These are phyloP conservation scores for Trifolium subterraneum DNA, from an alignment of 306 rosid species.

Conservation along the genomic window DNA sequence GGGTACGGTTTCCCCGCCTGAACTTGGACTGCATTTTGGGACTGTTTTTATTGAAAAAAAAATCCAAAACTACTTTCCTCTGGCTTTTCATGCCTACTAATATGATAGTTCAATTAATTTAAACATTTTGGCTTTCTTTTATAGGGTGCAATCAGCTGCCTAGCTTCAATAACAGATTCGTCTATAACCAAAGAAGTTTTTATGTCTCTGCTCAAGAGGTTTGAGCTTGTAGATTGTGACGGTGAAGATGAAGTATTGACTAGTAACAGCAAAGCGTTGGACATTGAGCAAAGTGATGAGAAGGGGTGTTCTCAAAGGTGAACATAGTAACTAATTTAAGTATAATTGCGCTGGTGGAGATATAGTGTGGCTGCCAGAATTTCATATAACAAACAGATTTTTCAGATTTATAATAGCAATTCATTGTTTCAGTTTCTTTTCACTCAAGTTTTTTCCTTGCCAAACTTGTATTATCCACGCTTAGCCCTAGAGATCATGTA, in stretches of 20 bases:
- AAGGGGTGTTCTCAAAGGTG: conserved; percentile 68
- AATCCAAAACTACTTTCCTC: not conserved
- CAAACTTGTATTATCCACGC: not conserved
- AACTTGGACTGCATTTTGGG: too few relatives aligned
- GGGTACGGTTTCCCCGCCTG: too few relatives aligned
- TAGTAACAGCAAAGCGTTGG: conserved; percentile 39
- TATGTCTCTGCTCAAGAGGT: conserved; percentile 60
- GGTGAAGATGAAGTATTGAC: conserved; percentile 50
- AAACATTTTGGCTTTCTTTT: conserved; percentile 32
- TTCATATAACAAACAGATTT: not conserved
- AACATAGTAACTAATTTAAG: conserved; percentile 22
- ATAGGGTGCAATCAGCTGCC: conserved; percentile 86
- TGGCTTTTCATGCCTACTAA: conserved; percentile 21
- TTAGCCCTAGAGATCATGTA: not conserved
- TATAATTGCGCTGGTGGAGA: conserved; percentile 11
- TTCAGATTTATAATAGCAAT: not conserved
- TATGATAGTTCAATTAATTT: conserved; percentile 17
- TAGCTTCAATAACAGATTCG: conserved; percentile 84
- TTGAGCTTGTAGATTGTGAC: conserved; percentile 52
- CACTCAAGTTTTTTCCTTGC: not conserved
- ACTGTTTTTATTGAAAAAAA: too few relatives aligned
- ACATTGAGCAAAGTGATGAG: conserved; percentile 46
- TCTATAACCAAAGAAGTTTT: conserved; percentile 59
- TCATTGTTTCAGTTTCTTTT: not conserved
- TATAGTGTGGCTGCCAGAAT: conserved; percentile 1